These are phyloP conservation scores for Pseudogymnoascus sp. DNA, from an alignment of 2,329 filamentous ascomycete genomes.

Conservation along the genomic window DNA sequence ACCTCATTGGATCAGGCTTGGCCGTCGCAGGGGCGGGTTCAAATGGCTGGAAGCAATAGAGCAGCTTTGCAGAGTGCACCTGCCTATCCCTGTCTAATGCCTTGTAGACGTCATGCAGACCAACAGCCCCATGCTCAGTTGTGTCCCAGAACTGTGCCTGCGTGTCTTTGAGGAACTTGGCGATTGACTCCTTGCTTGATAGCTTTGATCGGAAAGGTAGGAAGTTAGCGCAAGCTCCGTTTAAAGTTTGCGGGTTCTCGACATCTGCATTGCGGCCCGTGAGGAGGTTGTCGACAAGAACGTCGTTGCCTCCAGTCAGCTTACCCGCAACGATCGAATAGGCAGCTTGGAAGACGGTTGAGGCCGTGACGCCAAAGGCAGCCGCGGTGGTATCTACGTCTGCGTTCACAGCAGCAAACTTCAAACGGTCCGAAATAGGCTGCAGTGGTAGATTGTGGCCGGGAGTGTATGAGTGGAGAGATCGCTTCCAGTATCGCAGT, in stretches of 20 bases:
- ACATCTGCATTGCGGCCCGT: constrained; percentile 32
- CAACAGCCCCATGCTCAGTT: constrained; percentile 24
- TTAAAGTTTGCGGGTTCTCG: constrained; percentile 29
- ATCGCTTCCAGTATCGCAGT: constrained; percentile 20
- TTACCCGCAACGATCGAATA: constrained; percentile 25
- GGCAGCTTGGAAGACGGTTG: constrained; percentile 30
- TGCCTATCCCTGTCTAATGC: constrained; percentile 16
- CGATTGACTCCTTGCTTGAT: constrained; percentile 9
- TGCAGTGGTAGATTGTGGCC: background rate
- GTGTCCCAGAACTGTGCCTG: constrained; percentile 24
- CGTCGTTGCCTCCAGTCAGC: constrained; percentile 16
- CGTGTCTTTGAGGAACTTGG: constrained; percentile 18
- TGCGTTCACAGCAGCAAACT: constrained; percentile 11
- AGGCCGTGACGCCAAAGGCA: constrained; percentile 23
- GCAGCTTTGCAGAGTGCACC: constrained; percentile 13
- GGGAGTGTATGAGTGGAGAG: constrained; percentile 7
- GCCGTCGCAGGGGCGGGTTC: constrained; percentile 20
- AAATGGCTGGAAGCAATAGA: constrained; percentile 29
- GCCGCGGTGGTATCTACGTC: constrained; percentile 19
- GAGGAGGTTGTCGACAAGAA: constrained; percentile 30
- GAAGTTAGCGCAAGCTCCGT: constrained; percentile 31
- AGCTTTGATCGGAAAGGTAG: constrained; percentile 26
- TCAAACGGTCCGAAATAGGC: background rate
- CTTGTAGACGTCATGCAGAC: constrained; percentile 24
- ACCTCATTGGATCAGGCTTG: constrained; percentile 10